Evolutionary conservation across 1,139 yeast species (phyloP).

Genomic region (Yamadazyma atmosphaerica): DNA sequence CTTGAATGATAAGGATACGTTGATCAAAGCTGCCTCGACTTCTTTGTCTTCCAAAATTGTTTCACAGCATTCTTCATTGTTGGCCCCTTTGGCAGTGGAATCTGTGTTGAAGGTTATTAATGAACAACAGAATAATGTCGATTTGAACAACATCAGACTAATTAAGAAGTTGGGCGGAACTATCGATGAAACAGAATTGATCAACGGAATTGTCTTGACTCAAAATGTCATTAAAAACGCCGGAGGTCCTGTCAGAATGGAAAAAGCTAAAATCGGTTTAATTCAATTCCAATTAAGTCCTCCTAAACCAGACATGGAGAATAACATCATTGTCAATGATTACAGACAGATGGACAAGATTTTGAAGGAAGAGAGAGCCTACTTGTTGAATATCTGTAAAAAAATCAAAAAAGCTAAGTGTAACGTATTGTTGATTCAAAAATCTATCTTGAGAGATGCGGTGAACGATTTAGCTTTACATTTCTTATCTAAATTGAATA

Average conservation of each 20-base stretch:
- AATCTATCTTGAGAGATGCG: slow-evolving; percentile 94
- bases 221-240: slow-evolving; percentile 88
- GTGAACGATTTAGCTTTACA: slow-evolving; percentile 95
- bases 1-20: slow-evolving; percentile 73
- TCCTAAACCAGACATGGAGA: slow-evolving; percentile 98
- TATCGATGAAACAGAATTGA: slow-evolving; percentile 90
- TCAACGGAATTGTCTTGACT: slow-evolving; percentile 91
- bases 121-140: slow-evolving; percentile 60
- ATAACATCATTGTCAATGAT: slow-evolving; percentile 94
- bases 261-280: slow-evolving; percentile 89
- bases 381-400: slow-evolving; percentile 89
- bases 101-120: slow-evolving; percentile 80
- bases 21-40: slow-evolving; percentile 90
- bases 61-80: slow-evolving; percentile 78
- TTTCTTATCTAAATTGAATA: slow-evolving; percentile 87
- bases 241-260: slow-evolving; percentile 95
- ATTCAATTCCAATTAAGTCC: slow-evolving; percentile 97
- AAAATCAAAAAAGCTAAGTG: slow-evolving; percentile 96
- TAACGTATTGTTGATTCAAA: slow-evolving; percentile 90
- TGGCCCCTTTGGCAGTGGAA: slow-evolving; percentile 95
- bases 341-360: slow-evolving; percentile 99
- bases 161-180: slow-evolving; percentile 97
- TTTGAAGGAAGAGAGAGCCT: slow-evolving; percentile 95
- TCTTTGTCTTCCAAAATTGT: slow-evolving; percentile 94
- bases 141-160: slow-evolving; percentile 81